A percentile compares a stretch with the other conserved stretches of the same genome.
phyloP scores from a whole-genome alignment of 1,139 yeast genomes.

The Taiozyma sp. region DNA sequence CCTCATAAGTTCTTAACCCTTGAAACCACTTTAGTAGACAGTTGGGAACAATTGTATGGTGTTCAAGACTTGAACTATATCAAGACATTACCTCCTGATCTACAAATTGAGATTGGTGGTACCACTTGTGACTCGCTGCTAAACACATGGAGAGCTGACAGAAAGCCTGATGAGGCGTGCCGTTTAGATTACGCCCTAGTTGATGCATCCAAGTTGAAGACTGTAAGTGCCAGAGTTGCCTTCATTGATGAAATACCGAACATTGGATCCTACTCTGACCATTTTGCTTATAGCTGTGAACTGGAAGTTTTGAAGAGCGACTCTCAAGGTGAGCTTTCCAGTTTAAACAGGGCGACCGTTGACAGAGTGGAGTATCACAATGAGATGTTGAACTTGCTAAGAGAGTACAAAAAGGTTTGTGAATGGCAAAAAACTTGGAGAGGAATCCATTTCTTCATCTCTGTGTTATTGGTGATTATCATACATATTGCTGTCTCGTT shows the following conservation, averaged over 20 bases:
- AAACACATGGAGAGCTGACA: slow-evolving; percentile 77
- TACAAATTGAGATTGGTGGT: slow-evolving; percentile 72
- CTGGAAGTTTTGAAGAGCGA: slow-evolving; percentile 26
- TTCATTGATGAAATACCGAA: slow-evolving; percentile 67
- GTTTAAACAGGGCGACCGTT: slow-evolving; percentile 1
- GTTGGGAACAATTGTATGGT: slow-evolving; percentile 75
- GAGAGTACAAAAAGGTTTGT: slow-evolving; percentile 50
- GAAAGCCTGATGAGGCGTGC: slow-evolving; percentile 72
- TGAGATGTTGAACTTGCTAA: slow-evolving; percentile 53
- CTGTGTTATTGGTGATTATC: slow-evolving; percentile 46
- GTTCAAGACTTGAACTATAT: slow-evolving; percentile 36
- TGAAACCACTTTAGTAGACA: slow-evolving; percentile 69
- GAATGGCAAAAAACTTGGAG: slow-evolving; percentile 64
- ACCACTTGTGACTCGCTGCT: slow-evolving; percentile 84
- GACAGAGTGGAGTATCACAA: slow-evolving; percentile 35
- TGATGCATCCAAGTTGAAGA: slow-evolving; percentile 49
- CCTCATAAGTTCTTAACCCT: slow-evolving; percentile 71
- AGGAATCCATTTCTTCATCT: slow-evolving; percentile 54
- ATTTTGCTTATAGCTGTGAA: slow-evolving; percentile 79
- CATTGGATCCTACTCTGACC: slow-evolving; percentile 80
- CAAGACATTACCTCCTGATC: slow-evolving; percentile 50
- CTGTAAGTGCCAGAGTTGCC: slow-evolving; percentile 58
- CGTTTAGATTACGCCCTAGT: slow-evolving; percentile 87
- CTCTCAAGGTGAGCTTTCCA: slow-evolving; percentile 4
- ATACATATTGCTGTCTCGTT: slow-evolving; percentile 58